phyloP scores from a whole-genome alignment of 2,329 filamentous ascomycete species.

The Aspergillus sclerotialis region DNA sequence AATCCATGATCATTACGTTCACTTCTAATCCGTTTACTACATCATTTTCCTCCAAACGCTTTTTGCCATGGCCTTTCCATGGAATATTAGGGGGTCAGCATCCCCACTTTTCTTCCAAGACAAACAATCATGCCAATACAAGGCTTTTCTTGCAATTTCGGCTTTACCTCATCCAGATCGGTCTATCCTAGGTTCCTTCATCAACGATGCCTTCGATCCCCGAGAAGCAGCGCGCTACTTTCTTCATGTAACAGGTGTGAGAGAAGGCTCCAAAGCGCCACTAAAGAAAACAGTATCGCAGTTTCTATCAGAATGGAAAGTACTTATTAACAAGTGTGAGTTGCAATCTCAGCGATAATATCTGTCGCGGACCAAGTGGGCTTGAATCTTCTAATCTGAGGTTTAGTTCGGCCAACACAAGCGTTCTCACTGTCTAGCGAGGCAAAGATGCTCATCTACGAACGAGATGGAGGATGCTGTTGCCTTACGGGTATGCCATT shows the following conservation, averaged over 20 bases:
- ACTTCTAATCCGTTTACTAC: no score
- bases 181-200: slow-evolving; percentile 9
- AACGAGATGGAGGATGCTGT: slow-evolving; percentile 11
- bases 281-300: not conserved
- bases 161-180: slow-evolving; percentile 11
- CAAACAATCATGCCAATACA: slow-evolving; percentile 8
- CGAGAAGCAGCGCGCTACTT: slow-evolving; percentile 10
- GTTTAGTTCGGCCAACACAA: slow-evolving; percentile 8
- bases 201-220: slow-evolving; percentile 8
- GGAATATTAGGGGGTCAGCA: slow-evolving; percentile 10
- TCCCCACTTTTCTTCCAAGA: slow-evolving; percentile 12
- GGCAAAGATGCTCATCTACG: slow-evolving; percentile 7
- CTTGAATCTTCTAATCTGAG: not conserved
- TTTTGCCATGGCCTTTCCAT: slow-evolving; percentile 4
- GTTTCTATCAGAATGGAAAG: slow-evolving; percentile 9
- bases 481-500: slow-evolving; percentile 4
- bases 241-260: slow-evolving; percentile 1
- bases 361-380: no score
- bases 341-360: not conserved
- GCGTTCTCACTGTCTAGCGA: slow-evolving; percentile 3
- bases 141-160: slow-evolving; percentile 9
- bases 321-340: slow-evolving; percentile 10
- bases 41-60: no score
- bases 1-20: no score
- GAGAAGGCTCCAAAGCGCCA: not conserved